Conservation (phyloP, 768 basidiomycete species). For the Tricholoma bakamatsutake region DNA sequence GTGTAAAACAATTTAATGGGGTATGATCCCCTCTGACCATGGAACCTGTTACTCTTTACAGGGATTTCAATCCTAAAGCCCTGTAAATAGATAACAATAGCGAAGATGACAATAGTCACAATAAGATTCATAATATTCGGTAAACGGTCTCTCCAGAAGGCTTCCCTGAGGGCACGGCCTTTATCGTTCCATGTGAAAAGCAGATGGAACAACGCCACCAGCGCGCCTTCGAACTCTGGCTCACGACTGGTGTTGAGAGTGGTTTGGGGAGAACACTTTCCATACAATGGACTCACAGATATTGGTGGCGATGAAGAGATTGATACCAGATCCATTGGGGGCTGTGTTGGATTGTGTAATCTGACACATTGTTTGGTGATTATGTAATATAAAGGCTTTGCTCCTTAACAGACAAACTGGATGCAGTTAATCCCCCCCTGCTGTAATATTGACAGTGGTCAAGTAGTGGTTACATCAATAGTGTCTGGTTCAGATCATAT, state of each 20-base stretch:
- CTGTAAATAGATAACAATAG: constrained; percentile 95
- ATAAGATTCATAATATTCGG: constrained; percentile 98
- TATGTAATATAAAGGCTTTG: no score
- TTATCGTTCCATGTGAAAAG: constrained; percentile 99
- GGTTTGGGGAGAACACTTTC: constrained; percentile 98
- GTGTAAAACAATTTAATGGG: constrained; percentile 99
- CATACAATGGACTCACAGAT: constrained; percentile 99
- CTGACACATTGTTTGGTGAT: no score
- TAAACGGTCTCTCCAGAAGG: constrained; percentile 95
- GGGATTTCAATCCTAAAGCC: constrained; percentile 99
- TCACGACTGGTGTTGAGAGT: constrained; percentile 98
- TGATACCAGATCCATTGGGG: constrained; percentile 98
- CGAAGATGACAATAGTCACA: constrained; percentile 88
- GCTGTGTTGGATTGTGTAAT: no score
- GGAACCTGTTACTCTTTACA: constrained; percentile 93
- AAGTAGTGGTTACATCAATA: no score
- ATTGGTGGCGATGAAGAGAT: constrained; percentile 99
- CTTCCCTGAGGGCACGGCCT: constrained; percentile 92
- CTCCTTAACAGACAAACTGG: no score
- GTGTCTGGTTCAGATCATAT: no score
- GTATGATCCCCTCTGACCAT: constrained; percentile 93
- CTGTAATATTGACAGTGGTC: no score
- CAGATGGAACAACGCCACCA: constrained; percentile 95
- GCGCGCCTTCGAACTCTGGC: constrained; percentile 95
- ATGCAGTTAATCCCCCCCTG: no score